Percentiles rank a stretch among this genome's conserved stretches.
These are phyloP conservation scores for Penicillium hesseltinei DNA, from an alignment of 2,329 filamentous ascomycete species.

Conservation along the genomic window DNA sequence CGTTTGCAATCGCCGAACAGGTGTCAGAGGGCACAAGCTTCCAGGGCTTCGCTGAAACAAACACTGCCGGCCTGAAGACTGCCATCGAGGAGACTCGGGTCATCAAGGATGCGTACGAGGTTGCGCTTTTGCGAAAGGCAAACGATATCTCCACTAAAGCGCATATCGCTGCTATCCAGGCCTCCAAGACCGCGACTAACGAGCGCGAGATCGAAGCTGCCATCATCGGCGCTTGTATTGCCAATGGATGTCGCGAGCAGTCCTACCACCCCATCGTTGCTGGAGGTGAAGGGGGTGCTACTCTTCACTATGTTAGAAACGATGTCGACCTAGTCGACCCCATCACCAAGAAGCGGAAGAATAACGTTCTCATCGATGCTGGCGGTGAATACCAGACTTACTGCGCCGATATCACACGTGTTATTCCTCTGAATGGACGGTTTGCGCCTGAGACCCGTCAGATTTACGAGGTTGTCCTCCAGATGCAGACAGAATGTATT, in stretches of 20 bases:
- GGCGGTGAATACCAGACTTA: constrained; percentile 84
- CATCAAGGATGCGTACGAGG: constrained; percentile 81
- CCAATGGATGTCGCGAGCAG: constrained; percentile 70
- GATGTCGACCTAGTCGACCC: constrained; percentile 64
- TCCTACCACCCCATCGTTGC: constrained; percentile 89
- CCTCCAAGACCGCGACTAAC: constrained; percentile 63
- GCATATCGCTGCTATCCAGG: constrained; percentile 69
- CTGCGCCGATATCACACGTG: constrained; percentile 85
- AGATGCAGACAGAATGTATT: constrained; percentile 79
- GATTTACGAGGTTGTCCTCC: constrained; percentile 74
- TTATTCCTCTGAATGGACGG: constrained; percentile 71
- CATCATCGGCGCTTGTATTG: constrained; percentile 71
- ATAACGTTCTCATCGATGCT: constrained; percentile 81
- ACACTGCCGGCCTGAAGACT: constrained; percentile 59
- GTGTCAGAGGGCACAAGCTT: constrained; percentile 71
- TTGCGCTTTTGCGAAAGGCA: constrained; percentile 76
- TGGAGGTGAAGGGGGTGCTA: constrained; percentile 76
- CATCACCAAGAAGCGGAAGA: constrained; percentile 46
- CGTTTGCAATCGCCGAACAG: constrained; percentile 77
- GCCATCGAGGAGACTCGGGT: constrained; percentile 80
- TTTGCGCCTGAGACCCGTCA: constrained; percentile 68
- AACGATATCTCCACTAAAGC: constrained; percentile 76
- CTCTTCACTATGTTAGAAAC: constrained; percentile 83
- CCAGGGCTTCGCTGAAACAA: constrained; percentile 64
- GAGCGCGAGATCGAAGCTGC: constrained; percentile 81